Evolutionary conservation across 192 early-diverging fungal species (phyloP).

Genomic region (Linnemannia elongata): DNA sequence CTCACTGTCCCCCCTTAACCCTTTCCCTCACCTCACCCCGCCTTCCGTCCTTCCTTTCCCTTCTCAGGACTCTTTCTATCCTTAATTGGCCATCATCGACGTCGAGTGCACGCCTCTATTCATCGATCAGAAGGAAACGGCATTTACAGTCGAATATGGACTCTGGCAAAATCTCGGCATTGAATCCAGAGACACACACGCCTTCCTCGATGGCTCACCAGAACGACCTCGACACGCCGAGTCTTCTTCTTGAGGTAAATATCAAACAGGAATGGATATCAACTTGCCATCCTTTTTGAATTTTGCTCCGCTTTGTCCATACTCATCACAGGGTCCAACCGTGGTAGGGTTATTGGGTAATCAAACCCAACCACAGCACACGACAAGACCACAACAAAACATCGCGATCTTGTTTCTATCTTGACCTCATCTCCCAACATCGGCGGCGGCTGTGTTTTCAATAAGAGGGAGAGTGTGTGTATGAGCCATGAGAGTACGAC

Average conservation of each 20-base stretch:
- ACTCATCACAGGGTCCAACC: not conserved
- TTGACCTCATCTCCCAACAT: not conserved
- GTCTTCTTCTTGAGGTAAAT: constrained; percentile 1
- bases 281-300: not conserved
- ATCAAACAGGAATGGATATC: not conserved
- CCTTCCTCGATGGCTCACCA: constrained; percentile 1
- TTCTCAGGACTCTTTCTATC: not conserved
- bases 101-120: not conserved
- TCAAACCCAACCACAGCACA: not conserved
- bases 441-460: not conserved
- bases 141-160: not conserved
- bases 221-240: not conserved
- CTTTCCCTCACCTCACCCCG: not conserved
- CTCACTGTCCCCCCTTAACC: not conserved
- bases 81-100: not conserved
- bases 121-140: not conserved
- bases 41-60: not conserved
- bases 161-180: not conserved
- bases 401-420: not conserved
- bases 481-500: not conserved
- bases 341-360: not conserved
- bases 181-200: not conserved
- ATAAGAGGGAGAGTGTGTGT: not conserved
- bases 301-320: not conserved
- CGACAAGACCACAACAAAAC: not conserved